phyloP scores from a whole-genome alignment of 371 early-diverging fungal genomes.

The Cokeromyces recurvatus region DNA sequence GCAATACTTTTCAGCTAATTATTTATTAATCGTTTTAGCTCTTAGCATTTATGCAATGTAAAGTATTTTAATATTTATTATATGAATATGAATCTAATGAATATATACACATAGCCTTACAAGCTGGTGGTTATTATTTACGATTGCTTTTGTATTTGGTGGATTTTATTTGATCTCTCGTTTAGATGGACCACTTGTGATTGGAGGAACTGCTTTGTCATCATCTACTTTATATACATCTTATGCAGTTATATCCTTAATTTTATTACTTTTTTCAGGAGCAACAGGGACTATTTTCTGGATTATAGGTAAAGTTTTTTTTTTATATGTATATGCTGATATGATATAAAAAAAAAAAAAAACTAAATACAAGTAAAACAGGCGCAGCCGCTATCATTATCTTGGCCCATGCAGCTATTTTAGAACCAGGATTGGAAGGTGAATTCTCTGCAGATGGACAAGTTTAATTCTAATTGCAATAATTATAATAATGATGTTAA shows the following conservation, averaged over 20 bases:
- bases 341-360: not conserved
- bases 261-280: slow-evolving; percentile 58
- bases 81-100: not conserved
- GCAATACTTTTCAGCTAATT: slow-evolving; percentile 62
- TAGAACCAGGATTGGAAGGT: slow-evolving; percentile 62
- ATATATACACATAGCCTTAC: slow-evolving; percentile 52
- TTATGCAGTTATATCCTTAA: slow-evolving; percentile 45
- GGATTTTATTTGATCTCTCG: slow-evolving; percentile 55
- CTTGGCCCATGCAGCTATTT: slow-evolving; percentile 58
- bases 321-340: no score
- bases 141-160: slow-evolving; percentile 50
- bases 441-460: slow-evolving; percentile 53
- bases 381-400: slow-evolving; percentile 60
- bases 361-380: slow-evolving; percentile 4
- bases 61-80: no score
- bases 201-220: slow-evolving; percentile 41
- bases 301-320: slow-evolving; percentile 57
- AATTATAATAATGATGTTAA: no score
- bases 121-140: slow-evolving; percentile 52
- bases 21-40: slow-evolving; percentile 52
- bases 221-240: slow-evolving; percentile 48
- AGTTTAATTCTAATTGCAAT: no score
- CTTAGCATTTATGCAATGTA: slow-evolving; percentile 63
- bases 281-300: slow-evolving; percentile 63
- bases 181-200: slow-evolving; percentile 44